Percentiles rank a stretch among this genome's conserved stretches.
Conservation (phyloP, 352 stramenopile species). For the Elongisporangium senticosum region DNA sequence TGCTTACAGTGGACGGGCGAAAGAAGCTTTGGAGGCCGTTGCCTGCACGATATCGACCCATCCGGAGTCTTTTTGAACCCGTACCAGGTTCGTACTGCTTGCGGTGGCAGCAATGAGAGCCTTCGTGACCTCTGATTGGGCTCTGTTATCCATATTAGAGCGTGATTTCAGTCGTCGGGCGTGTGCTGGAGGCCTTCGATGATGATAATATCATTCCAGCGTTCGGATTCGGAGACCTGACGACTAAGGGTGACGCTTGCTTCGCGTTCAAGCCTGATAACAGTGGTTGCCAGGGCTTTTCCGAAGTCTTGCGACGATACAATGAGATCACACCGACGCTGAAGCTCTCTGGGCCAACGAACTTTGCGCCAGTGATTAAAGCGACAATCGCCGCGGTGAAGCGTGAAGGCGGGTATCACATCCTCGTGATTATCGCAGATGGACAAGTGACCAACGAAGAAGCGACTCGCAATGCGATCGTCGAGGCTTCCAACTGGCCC, state of each 20-base stretch:
- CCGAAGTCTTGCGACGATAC: slow-evolving; percentile 51
- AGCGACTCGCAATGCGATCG: slow-evolving; percentile 49
- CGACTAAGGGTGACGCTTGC: slow-evolving; percentile 33
- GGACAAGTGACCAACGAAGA: slow-evolving; percentile 73
- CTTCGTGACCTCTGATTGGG: not conserved
- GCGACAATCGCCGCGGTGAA: slow-evolving; percentile 43
- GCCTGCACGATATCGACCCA: slow-evolving; percentile 63
- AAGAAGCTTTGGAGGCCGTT: slow-evolving; percentile 46
- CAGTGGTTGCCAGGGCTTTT: slow-evolving; percentile 39
- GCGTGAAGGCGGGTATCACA: slow-evolving; percentile 55
- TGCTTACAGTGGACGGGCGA: slow-evolving; percentile 55
- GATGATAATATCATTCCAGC: slow-evolving; percentile 77
- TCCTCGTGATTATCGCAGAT: slow-evolving; percentile 73
- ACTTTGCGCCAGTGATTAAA: slow-evolving; percentile 61
- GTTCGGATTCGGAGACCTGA: slow-evolving; percentile 60
- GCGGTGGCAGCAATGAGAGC: not conserved
- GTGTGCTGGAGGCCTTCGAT: slow-evolving; percentile 62
- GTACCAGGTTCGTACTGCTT: slow-evolving; percentile 32
- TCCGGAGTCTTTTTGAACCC: slow-evolving; percentile 41
- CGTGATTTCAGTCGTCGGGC: slow-evolving; percentile 47
- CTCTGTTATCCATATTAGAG: slow-evolving; percentile 10
- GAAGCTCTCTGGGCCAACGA: slow-evolving; percentile 59
- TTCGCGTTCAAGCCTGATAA: slow-evolving; percentile 33
- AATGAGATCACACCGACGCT: slow-evolving; percentile 48
- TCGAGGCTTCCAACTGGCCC: slow-evolving; percentile 59